Conservation (phyloP, 176 grass and related monocot species). For the Tillandsia leiboldiana region DNA sequence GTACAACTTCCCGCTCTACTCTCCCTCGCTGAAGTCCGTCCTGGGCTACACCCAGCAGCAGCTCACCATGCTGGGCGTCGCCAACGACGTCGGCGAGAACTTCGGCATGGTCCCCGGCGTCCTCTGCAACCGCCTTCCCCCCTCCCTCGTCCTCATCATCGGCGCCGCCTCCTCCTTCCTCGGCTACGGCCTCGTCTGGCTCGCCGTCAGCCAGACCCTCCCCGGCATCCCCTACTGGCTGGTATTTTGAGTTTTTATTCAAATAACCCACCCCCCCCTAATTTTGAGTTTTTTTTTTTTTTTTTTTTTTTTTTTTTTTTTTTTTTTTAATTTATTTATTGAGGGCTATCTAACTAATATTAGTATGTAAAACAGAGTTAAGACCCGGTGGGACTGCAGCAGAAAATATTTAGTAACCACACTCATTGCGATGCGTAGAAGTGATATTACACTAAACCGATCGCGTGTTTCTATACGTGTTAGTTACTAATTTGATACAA, state of each 20-base stretch:
- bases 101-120: constrained; percentile 61
- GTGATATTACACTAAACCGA: too few species aligned
- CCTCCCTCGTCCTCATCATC: constrained; percentile 64
- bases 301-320: not conserved
- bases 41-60: constrained; percentile 56
- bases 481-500: too few species aligned
- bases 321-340: too few species aligned
- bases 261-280: too few species aligned
- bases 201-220: constrained; percentile 67
- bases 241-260: constrained; percentile 20
- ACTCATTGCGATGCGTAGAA: too few species aligned
- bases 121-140: constrained; percentile 58
- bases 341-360: too few species aligned
- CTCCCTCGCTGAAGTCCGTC: constrained; percentile 47
- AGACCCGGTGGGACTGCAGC: too few species aligned
- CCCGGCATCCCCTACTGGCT: constrained; percentile 56
- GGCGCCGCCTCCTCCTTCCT: constrained; percentile 66
- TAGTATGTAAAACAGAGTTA: too few species aligned
- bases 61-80: constrained; percentile 86
- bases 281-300: too few species aligned
- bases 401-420: too few species aligned
- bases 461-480: too few species aligned
- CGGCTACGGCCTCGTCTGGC: constrained; percentile 78
- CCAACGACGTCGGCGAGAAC: constrained; percentile 89
- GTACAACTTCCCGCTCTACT: constrained; percentile 90